Percentiles rank a stretch among this genome's conserved stretches.
Conservation (phyloP, 257 asterid genomes). For the Solanum etuberosum region DNA sequence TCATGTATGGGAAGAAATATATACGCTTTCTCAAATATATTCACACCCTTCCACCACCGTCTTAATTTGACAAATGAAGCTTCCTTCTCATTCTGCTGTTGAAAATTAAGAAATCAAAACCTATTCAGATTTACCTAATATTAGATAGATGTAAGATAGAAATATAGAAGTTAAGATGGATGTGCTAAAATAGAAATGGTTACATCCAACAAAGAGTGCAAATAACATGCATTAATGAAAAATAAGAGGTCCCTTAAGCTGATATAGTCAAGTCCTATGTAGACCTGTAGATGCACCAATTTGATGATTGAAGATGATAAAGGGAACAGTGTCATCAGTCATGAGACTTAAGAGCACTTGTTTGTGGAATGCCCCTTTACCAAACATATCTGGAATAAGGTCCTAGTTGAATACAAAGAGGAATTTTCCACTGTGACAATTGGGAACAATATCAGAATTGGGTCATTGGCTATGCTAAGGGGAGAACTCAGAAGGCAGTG, state of each 20-base stretch:
- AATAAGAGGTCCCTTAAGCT: neutral
- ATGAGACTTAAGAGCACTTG: neutral
- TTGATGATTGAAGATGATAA: neutral
- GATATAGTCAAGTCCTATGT: neutral
- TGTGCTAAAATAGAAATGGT: neutral
- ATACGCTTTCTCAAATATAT: constrained; percentile 84
- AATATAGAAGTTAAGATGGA: neutral
- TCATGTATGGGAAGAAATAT: constrained; percentile 85
- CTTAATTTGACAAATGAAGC: constrained; percentile 65
- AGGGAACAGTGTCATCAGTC: neutral
- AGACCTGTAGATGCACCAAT: neutral
- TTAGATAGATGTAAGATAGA: neutral
- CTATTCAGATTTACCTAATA: neutral
- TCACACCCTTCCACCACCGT: constrained; percentile 98
- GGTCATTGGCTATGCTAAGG: neutral
- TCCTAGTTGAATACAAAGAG: neutral
- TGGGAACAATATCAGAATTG: neutral
- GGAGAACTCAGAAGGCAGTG: neutral
- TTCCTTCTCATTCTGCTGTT: constrained; percentile 44
- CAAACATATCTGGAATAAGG: neutral
- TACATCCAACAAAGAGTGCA: neutral
- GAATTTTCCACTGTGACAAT: neutral
- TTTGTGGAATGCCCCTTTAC: neutral
- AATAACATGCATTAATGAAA: neutral
- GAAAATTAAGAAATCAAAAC: neutral